phyloP scores from a whole-genome alignment of 2,329 filamentous ascomycete genomes.

The Aspergillus jensenii region DNA sequence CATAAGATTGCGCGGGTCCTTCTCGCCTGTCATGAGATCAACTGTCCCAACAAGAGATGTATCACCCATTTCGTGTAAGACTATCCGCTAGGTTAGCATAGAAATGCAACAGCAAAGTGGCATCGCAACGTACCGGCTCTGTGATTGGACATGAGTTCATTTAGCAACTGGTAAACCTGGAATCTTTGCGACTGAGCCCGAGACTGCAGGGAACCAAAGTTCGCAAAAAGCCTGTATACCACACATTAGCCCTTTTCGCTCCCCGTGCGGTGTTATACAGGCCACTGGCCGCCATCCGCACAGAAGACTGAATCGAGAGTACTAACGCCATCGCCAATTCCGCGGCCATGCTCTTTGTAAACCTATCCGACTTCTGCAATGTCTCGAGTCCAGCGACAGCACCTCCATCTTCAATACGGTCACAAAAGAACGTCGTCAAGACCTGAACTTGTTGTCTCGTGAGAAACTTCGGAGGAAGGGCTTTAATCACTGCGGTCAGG shows the following conservation, averaged over 20 bases:
- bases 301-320: background rate
- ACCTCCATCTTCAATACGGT: constrained; percentile 63
- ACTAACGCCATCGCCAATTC: constrained; percentile 55
- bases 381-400: constrained; percentile 60
- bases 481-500: constrained; percentile 45
- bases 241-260: constrained; percentile 18
- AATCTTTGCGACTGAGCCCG: constrained; percentile 66
- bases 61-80: constrained; percentile 57
- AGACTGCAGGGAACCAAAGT: constrained; percentile 58
- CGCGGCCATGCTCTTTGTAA: constrained; percentile 57
- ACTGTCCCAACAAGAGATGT: constrained; percentile 63
- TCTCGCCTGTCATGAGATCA: constrained; percentile 66
- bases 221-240: constrained; percentile 45
- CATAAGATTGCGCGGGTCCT: constrained; percentile 70
- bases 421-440: constrained; percentile 63
- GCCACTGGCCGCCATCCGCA: background rate
- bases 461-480: constrained; percentile 55
- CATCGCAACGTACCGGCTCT: constrained; percentile 47
- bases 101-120: background rate
- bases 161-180: constrained; percentile 61
- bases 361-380: constrained; percentile 60
- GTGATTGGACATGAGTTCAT: constrained; percentile 62
- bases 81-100: constrained; percentile 29
- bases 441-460: constrained; percentile 63
- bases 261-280: background rate